Conservation (phyloP, 345 rosid species). For the Citrus sp. region DNA sequence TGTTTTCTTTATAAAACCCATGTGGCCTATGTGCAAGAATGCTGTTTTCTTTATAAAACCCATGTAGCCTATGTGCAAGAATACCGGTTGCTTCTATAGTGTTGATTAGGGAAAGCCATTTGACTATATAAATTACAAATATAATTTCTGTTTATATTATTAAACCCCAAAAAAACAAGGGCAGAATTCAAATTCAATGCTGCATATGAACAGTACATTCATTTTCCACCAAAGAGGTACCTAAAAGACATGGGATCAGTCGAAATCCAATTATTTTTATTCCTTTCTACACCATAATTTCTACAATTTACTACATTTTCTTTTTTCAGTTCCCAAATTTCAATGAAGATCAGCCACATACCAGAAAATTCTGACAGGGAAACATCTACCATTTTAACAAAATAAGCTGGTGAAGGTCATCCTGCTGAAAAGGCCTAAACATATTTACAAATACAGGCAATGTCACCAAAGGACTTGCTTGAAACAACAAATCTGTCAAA, state of each 20-base stretch:
- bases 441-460: conserved; percentile 28
- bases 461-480: background rate
- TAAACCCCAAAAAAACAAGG: no score
- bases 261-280: conserved; percentile 3
- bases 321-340: background rate
- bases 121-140: background rate
- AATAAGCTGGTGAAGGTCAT: conserved; percentile 5
- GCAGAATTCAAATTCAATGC: background rate
- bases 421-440: conserved; percentile 8
- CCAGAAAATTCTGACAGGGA: conserved; percentile 1
- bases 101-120: background rate
- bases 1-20: no score
- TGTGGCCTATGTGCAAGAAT: no score
- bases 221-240: background rate
- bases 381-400: conserved; percentile 9
- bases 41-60: no score
- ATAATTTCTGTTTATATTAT: background rate
- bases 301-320: conserved; percentile 8
- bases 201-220: background rate
- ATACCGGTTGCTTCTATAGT: no score
- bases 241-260: background rate
- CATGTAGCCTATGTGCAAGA: no score
- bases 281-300: conserved; percentile 14
- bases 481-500: background rate
- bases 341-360: conserved; percentile 8